Percentiles rank a stretch among this genome's conserved stretches.
Conservation (phyloP, 2,329 filamentous ascomycete species). For the Talaromyces funiculosus region DNA sequence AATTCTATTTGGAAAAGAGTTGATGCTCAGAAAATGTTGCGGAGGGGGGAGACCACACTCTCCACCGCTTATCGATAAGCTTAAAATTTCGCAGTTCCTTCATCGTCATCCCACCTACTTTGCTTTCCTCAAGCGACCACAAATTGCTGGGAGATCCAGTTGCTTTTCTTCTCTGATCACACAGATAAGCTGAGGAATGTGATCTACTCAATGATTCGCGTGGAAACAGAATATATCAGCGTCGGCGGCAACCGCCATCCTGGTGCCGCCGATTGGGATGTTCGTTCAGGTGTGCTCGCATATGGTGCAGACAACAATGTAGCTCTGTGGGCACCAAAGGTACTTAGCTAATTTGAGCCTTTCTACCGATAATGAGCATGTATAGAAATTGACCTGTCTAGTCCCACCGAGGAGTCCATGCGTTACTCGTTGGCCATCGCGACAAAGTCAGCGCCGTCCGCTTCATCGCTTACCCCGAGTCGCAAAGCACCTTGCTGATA, state of each 20-base stretch:
- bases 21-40: neutral
- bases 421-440: slow-evolving; percentile 68
- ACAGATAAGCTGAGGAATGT: slow-evolving; percentile 2
- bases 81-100: slow-evolving; percentile 17
- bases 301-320: slow-evolving; percentile 88
- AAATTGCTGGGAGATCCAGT: slow-evolving; percentile 8
- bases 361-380: too few species aligned
- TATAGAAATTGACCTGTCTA: slow-evolving; percentile 4
- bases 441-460: slow-evolving; percentile 77
- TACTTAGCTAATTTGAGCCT: slow-evolving; percentile 41
- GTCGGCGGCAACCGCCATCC: slow-evolving; percentile 88
- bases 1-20: neutral
- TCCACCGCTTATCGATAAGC: slow-evolving; percentile 37
- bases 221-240: slow-evolving; percentile 54
- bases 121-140: neutral
- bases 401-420: slow-evolving; percentile 53
- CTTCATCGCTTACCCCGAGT: slow-evolving; percentile 57
- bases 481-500: slow-evolving; percentile 55
- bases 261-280: slow-evolving; percentile 82
- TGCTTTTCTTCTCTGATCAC: neutral
- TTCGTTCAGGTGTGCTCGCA: slow-evolving; percentile 63
- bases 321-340: slow-evolving; percentile 77
- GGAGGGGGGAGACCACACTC: slow-evolving; percentile 7
- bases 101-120: slow-evolving; percentile 1
- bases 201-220: slow-evolving; percentile 32